Percentiles rank a stretch among this genome's conserved stretches.
Evolutionary conservation across 345 rosid species (phyloP).

Genomic region (Eutrema yunnanense): DNA sequence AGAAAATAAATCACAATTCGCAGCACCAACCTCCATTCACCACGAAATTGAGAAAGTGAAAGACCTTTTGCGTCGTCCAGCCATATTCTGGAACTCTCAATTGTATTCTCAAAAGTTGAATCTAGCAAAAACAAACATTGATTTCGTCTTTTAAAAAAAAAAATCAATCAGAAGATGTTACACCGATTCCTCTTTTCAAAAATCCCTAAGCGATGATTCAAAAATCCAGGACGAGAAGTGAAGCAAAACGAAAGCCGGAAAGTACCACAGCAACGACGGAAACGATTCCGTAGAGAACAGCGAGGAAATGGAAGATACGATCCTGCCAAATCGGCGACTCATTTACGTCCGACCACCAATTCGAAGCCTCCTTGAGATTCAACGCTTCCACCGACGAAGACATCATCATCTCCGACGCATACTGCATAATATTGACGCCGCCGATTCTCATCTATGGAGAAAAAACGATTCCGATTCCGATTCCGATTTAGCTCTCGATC

Average conservation of each 20-base stretch:
- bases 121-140: slow-evolving; percentile 32
- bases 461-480: slow-evolving; percentile 10
- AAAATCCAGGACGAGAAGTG: not conserved
- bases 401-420: slow-evolving; percentile 27
- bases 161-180: not conserved
- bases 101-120: slow-evolving; percentile 84
- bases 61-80: slow-evolving; percentile 95
- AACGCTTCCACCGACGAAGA: slow-evolving; percentile 30
- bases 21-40: slow-evolving; percentile 75
- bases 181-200: not conserved
- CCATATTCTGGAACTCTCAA: slow-evolving; percentile 92
- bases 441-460: slow-evolving; percentile 22
- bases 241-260: not conserved
- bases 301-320: slow-evolving; percentile 66
- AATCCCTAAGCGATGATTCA: not conserved
- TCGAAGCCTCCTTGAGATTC: slow-evolving; percentile 44
- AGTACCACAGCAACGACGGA: slow-evolving; percentile 67
- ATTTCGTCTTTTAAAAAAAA: not conserved
- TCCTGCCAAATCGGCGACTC: slow-evolving; percentile 75
- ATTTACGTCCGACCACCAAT: slow-evolving; percentile 71
- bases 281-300: slow-evolving; percentile 63
- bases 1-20: not conserved
- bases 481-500: slow-evolving; percentile 13
- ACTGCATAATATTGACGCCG: slow-evolving; percentile 16
- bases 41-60: slow-evolving; percentile 85